phyloP scores from a whole-genome alignment of 495 filamentous ascomycete genomes.

The Hyaloscypha hepaticicola region DNA sequence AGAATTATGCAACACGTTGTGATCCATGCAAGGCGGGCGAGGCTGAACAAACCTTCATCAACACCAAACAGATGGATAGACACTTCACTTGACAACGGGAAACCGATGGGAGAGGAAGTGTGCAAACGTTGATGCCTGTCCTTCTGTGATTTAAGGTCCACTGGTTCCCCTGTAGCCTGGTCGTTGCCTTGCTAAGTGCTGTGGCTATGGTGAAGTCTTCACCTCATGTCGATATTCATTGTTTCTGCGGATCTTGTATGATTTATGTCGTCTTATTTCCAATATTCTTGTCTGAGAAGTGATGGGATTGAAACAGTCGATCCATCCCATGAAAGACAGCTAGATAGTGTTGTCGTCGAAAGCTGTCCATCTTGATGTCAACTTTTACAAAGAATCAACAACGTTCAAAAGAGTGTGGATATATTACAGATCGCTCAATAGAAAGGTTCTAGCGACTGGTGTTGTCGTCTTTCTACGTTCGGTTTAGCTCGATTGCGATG shows the following conservation, averaged over 20 bases:
- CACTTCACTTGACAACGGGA: neutral
- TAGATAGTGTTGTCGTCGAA: too few species aligned
- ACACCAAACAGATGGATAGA: neutral
- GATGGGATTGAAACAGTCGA: neutral
- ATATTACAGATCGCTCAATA: too few species aligned
- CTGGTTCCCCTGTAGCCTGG: neutral
- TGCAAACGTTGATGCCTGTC: neutral
- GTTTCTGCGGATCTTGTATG: neutral
- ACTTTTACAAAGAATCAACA: too few species aligned
- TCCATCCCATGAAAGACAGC: too few species aligned
- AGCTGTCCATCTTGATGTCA: too few species aligned
- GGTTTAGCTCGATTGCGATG: too few species aligned
- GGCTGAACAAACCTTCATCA: neutral
- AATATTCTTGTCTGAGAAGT: neutral
- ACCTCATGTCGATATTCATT: neutral
- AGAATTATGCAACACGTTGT: neutral
- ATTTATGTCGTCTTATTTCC: neutral
- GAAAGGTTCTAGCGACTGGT: too few species aligned
- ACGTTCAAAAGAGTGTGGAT: too few species aligned
- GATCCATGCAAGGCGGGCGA: neutral
- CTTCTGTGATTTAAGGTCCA: neutral
- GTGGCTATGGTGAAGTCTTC: neutral
- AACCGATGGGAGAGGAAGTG: neutral
- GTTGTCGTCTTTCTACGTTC: too few species aligned
- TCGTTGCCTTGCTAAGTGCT: neutral